Conservation (phyloP, 129 eudicot species). For the Centaurea solstitialis region DNA sequence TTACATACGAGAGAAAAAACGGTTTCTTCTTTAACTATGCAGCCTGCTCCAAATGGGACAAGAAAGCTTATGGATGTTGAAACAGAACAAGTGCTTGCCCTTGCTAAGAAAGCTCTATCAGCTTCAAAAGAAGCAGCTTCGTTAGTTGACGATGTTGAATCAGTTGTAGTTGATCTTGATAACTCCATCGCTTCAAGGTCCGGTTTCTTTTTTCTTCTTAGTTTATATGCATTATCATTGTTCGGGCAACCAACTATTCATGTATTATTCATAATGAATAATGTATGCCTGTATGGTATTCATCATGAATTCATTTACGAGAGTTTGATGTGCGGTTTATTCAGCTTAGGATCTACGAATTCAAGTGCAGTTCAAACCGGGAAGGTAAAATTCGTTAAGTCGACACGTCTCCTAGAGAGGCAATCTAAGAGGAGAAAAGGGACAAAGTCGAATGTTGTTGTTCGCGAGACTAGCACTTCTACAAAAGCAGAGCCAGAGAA, state of each 20-base stretch:
- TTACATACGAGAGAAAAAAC: conserved; percentile 30
- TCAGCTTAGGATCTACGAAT: conserved; percentile 44
- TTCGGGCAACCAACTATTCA: background rate
- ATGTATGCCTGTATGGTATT: too few species aligned
- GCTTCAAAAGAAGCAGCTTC: conserved; percentile 71
- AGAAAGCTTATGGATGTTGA: conserved; percentile 30
- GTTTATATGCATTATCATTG: background rate
- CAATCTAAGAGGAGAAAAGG: conserved; percentile 59
- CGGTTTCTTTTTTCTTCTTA: conserved; percentile 12
- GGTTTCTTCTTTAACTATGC: conserved; percentile 24
- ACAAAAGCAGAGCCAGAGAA: conserved; percentile 36
- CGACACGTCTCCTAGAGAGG: conserved; percentile 81
- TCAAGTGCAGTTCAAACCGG: conserved; percentile 30
- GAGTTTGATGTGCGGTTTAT: conserved; percentile 28
- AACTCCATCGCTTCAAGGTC: conserved; percentile 52
- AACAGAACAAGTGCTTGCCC: conserved; percentile 52
- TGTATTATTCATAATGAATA: background rate
- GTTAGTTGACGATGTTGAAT: conserved; percentile 50
- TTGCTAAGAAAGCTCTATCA: conserved; percentile 79
- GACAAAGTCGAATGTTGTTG: conserved; percentile 45
- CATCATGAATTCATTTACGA: background rate
- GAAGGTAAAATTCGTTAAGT: conserved; percentile 64
- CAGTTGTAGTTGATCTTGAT: conserved; percentile 40
- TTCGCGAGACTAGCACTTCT: conserved; percentile 41
- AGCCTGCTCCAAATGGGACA: conserved; percentile 32